Conservation (phyloP, 768 basidiomycete genomes). For the Boletus rex-veris region DNA sequence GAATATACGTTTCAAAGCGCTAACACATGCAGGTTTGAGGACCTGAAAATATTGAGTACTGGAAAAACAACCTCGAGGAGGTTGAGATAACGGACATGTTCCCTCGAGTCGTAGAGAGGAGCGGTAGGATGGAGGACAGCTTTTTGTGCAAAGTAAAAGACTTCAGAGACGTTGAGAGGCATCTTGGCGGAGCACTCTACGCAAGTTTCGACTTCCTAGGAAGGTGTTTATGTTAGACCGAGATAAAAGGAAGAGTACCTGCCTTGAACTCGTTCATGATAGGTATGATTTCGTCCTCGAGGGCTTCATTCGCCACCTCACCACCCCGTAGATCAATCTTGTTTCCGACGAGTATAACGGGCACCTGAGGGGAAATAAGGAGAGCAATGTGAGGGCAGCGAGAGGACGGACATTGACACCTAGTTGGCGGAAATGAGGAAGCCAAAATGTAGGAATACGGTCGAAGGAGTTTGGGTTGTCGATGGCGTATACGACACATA, state of each 20-base stretch:
- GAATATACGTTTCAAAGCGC: conserved; percentile 90
- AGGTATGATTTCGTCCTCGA: conserved; percentile 93
- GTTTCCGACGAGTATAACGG: conserved; percentile 96
- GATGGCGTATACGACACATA: conserved; percentile 95
- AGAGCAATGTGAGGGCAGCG: background rate
- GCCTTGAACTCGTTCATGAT: conserved; percentile 99
- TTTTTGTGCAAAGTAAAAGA: conserved; percentile 98
- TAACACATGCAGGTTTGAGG: conserved; percentile 87
- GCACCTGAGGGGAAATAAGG: conserved; percentile 54
- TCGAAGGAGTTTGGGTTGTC: conserved; percentile 97
- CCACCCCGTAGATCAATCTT: conserved; percentile 96
- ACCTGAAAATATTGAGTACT: conserved; percentile 46
- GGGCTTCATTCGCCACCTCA: conserved; percentile 87
- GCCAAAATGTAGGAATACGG: conserved; percentile 96
- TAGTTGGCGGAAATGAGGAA: conserved; percentile 90
- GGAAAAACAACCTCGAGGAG: conserved; percentile 2
- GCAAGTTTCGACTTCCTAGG: conserved; percentile 95
- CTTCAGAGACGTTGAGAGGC: conserved; percentile 90
- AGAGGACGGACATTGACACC: conserved; percentile 80
- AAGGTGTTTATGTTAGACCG: conserved; percentile 4
- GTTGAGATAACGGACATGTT: conserved; percentile 63
- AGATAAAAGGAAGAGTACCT: conserved; percentile 14
- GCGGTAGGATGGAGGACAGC: conserved; percentile 96
- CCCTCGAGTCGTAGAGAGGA: conserved; percentile 92
- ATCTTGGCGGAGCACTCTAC: conserved; percentile 94